A percentile compares a stretch with the other conserved stretches of the same genome.
phyloP scores from a whole-genome alignment of 148 eudicot species.

The Beta vulgaris region DNA sequence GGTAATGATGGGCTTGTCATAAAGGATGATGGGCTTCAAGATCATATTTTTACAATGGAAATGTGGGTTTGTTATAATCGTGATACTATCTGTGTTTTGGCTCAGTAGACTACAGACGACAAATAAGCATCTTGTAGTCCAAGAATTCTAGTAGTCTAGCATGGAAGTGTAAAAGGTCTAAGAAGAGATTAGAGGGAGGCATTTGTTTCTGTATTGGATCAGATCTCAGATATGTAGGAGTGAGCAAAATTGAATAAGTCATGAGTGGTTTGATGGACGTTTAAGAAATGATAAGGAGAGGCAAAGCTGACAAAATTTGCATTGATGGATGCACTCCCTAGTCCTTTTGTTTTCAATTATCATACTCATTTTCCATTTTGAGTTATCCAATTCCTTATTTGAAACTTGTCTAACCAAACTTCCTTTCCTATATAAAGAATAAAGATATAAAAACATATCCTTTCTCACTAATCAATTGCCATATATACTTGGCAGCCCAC shows the following conservation, averaged over 20 bases:
- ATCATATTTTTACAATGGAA: neutral
- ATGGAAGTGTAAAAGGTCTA: neutral
- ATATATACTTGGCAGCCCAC: too few relatives aligned
- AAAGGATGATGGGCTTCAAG: too few relatives aligned
- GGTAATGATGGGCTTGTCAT: too few relatives aligned
- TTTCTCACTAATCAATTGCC: too few relatives aligned
- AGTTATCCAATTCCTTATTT: too few relatives aligned
- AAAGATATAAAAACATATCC: too few relatives aligned
- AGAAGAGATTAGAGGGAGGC: neutral
- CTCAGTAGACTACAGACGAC: neutral
- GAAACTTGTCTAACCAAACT: too few relatives aligned
- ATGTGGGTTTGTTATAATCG: too few relatives aligned
- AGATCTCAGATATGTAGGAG: neutral
- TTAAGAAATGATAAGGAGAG: neutral
- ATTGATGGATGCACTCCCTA: neutral
- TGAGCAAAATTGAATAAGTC: neutral
- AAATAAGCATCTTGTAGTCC: neutral
- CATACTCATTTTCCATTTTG: too few relatives aligned
- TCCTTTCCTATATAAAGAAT: too few relatives aligned
- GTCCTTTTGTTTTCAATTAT: too few relatives aligned
- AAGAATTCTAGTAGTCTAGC: neutral
- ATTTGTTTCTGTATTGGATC: neutral
- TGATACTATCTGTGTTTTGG: neutral
- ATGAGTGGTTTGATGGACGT: neutral
- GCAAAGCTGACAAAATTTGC: neutral